Evolutionary conservation across 352 stramenopile species (phyloP).

Genomic region (Phytophthora multivora): DNA sequence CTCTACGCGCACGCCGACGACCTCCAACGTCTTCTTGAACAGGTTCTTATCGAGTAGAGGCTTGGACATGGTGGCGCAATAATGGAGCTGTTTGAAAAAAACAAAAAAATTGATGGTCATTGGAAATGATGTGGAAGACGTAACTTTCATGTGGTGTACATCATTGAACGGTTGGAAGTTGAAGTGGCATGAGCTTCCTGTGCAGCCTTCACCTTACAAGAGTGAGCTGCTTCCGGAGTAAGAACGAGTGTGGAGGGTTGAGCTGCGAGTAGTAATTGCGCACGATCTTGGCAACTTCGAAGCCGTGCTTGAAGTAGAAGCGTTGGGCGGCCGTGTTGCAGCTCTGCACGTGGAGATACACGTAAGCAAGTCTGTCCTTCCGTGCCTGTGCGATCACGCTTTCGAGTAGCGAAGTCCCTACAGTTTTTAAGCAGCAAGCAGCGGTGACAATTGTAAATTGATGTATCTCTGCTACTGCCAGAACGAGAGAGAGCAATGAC

Average conservation of each 20-base stretch:
- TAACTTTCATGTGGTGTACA: conserved; percentile 7
- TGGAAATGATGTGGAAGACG: conserved; percentile 16
- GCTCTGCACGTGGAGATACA: conserved; percentile 93
- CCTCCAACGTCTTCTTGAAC: conserved; percentile 73
- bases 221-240: conserved; percentile 76
- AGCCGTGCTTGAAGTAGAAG: conserved; percentile 91
- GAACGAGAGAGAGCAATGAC: conserved; percentile 1
- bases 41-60: conserved; percentile 66
- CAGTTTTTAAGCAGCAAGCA: background rate
- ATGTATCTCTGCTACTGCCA: background rate
- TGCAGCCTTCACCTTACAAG: too few relatives aligned
- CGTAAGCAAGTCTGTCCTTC: conserved; percentile 49
- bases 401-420: conserved; percentile 61
- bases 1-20: conserved; percentile 76
- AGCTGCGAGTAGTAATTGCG: conserved; percentile 95
- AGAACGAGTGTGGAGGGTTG: conserved; percentile 91
- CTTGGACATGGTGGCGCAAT: conserved; percentile 23
- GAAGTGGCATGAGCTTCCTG: too few relatives aligned
- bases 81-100: background rate
- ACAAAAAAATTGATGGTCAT: conserved; percentile 27
- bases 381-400: conserved; percentile 44
- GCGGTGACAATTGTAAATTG: too few relatives aligned
- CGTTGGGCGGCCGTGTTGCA: conserved; percentile 89
- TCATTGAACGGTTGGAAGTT: conserved; percentile 8
- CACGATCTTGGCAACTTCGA: conserved; percentile 86